Evolutionary conservation across 2,329 filamentous ascomycete genomes (phyloP).

Genomic region (Aspergillus terreus): DNA sequence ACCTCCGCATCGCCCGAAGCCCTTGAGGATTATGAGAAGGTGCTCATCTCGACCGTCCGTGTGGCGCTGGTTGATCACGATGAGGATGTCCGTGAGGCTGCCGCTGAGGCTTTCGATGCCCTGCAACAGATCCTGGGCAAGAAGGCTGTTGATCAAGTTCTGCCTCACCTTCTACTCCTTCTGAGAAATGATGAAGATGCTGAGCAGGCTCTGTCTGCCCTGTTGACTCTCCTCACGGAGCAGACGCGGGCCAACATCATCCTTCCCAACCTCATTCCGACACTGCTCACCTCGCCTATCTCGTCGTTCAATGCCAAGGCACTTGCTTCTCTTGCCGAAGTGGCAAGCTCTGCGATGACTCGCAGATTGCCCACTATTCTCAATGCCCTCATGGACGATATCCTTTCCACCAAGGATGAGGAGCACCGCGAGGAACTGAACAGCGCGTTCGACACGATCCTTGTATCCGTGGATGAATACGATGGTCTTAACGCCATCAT

Average conservation of each 20-base stretch:
- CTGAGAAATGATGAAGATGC: conserved; percentile 81
- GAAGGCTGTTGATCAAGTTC: conserved; percentile 87
- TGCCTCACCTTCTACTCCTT: conserved; percentile 88
- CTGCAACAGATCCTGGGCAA: conserved; percentile 92
- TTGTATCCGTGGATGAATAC: conserved; percentile 90
- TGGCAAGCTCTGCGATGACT: conserved; percentile 87
- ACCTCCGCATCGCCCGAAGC: conserved; percentile 82
- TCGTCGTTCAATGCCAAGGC: conserved; percentile 93
- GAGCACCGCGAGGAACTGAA: conserved; percentile 69
- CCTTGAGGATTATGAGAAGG: conserved; percentile 91
- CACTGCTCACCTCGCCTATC: conserved; percentile 83
- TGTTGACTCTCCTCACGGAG: conserved; percentile 91
- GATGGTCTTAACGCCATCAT: conserved; percentile 95
- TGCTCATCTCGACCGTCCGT: conserved; percentile 87
- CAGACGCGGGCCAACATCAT: conserved; percentile 93
- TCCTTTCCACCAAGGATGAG: conserved; percentile 71
- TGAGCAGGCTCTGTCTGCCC: conserved; percentile 85
- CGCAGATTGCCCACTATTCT: conserved; percentile 83
- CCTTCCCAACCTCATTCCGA: conserved; percentile 91
- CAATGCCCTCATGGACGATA: conserved; percentile 90
- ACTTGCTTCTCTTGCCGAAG: conserved; percentile 85
- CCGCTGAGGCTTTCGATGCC: conserved; percentile 94
- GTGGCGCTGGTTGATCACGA: conserved; percentile 88
- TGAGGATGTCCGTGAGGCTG: conserved; percentile 86
- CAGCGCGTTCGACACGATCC: conserved; percentile 78